Evolutionary conservation across 441 rosid genomes (phyloP).

Genomic region (Croton laevigatus): DNA sequence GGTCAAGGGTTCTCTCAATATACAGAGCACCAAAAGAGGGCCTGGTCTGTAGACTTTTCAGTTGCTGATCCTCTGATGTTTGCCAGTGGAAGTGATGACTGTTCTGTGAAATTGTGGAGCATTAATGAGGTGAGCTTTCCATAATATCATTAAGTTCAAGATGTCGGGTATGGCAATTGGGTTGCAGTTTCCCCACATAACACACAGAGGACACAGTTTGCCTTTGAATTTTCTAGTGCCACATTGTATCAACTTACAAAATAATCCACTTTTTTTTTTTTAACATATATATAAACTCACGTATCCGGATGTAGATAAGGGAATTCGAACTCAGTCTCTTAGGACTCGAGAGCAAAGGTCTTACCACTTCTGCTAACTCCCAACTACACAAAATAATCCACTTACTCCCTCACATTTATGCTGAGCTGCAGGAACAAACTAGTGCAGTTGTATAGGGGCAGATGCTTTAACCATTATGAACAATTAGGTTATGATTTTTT

Average conservation of each 20-base stretch:
- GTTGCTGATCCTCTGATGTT: constrained; percentile 62
- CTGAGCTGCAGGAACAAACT: neutral
- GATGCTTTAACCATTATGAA: neutral
- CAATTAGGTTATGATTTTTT: neutral
- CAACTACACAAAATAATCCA: no score
- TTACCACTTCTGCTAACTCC: no score
- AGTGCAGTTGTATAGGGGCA: neutral
- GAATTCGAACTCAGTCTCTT: no score
- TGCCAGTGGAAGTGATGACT: constrained; percentile 91
- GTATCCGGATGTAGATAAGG: no score
- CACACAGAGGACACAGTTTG: neutral
- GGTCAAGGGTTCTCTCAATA: constrained; percentile 67
- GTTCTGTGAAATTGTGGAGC: constrained; percentile 83
- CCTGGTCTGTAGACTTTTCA: constrained; percentile 90
- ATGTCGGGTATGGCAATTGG: neutral
- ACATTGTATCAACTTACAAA: neutral
- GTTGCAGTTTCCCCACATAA: neutral
- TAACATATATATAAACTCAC: no score
- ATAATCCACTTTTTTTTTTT: no score
- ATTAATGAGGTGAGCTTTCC: constrained; percentile 57
- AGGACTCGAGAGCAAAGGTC: no score
- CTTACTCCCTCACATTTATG: neutral
- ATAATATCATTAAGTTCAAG: constrained; percentile 12
- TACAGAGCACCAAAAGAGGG: constrained; percentile 69
- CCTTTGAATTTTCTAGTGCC: neutral